phyloP scores from a whole-genome alignment of 2,329 filamentous ascomycete genomes.

The Colletotrichum theobromicola region DNA sequence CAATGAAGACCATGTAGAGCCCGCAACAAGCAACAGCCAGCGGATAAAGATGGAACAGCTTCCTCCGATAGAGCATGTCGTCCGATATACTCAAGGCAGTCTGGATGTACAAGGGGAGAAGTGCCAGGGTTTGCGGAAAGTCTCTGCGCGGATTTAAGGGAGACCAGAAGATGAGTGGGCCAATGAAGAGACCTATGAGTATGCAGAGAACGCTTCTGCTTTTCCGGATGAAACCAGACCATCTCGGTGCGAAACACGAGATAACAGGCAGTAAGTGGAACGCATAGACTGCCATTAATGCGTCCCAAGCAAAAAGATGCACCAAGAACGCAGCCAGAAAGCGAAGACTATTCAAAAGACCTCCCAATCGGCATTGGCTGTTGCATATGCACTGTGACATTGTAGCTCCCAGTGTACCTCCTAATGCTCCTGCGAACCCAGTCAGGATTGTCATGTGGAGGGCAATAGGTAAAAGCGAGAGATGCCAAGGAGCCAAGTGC shows the following conservation, averaged over 20 bases:
- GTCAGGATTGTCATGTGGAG: background rate
- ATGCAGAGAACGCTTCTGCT: background rate
- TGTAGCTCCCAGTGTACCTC: background rate
- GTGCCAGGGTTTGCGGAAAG: background rate
- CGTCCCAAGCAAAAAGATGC: background rate
- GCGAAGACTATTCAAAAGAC: background rate
- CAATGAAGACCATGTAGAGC: background rate
- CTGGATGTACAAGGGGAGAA: background rate
- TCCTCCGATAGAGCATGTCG: background rate
- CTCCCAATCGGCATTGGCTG: background rate
- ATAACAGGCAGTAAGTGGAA: background rate
- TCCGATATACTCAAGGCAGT: background rate
- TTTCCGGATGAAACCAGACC: background rate
- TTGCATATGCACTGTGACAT: background rate
- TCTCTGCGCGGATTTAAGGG: background rate
- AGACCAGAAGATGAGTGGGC: background rate
- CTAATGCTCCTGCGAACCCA: background rate
- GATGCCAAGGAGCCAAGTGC: background rate
- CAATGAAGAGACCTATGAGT: background rate
- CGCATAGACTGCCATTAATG: background rate
- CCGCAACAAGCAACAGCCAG: background rate
- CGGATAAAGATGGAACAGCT: background rate
- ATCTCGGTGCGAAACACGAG: background rate
- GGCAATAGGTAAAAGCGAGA: background rate
- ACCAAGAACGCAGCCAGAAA: background rate